Percentiles rank a stretch among this genome's conserved stretches.
These are phyloP conservation scores for Trichodelitschia bisporula DNA, from an alignment of 495 filamentous ascomycete genomes.

Conservation along the genomic window DNA sequence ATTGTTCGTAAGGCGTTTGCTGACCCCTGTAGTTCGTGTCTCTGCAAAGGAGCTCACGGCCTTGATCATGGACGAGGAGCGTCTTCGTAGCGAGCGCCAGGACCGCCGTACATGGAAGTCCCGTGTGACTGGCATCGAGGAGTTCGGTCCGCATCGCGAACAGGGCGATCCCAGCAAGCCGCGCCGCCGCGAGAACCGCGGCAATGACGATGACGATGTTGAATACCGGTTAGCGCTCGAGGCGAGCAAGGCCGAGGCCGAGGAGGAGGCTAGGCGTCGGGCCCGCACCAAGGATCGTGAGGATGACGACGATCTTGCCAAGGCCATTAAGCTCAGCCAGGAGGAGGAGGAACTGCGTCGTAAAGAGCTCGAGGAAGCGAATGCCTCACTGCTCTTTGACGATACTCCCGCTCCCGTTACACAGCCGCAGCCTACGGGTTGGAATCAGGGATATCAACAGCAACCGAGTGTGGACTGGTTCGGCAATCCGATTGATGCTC, in stretches of 20 bases:
- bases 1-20: conserved; percentile 5
- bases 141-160: conserved; percentile 25
- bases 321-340: conserved; percentile 87
- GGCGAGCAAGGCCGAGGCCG: conserved; percentile 86
- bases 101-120: conserved; percentile 95
- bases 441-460: conserved; percentile 94
- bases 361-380: conserved; percentile 73
- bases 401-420: conserved; percentile 36
- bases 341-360: conserved; percentile 80
- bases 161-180: conserved; percentile 9
- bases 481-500: conserved; percentile 67
- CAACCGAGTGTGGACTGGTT: conserved; percentile 88
- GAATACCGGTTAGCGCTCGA: conserved; percentile 88
- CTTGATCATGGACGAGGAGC: conserved; percentile 86
- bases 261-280: conserved; percentile 60
- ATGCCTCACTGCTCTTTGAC: conserved; percentile 71
- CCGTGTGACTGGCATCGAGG: conserved; percentile 77
- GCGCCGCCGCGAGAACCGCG: conserved; percentile 5
- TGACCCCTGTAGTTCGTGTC: conserved; percentile 43
- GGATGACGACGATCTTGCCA: conserved; percentile 73
- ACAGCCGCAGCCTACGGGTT: conserved; percentile 44
- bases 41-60: conserved; percentile 91
- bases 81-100: conserved; percentile 69
- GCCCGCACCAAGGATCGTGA: conserved; percentile 26
- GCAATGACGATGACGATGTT: conserved; percentile 60